These are phyloP conservation scores for Saturnispora dispora DNA, from an alignment of 805 yeast genomes.

Conservation along the genomic window DNA sequence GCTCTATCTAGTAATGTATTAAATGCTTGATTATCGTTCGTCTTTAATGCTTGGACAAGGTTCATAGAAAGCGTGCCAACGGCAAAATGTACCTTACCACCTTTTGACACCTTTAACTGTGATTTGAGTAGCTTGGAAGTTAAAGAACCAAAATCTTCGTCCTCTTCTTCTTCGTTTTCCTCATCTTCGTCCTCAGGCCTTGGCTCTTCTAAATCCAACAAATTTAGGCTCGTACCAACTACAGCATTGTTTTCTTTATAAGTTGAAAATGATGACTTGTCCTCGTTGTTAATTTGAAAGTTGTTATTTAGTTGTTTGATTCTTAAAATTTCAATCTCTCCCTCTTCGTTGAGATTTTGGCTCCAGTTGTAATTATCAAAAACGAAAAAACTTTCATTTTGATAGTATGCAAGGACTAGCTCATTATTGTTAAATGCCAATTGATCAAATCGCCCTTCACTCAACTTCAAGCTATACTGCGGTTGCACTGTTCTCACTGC, in stretches of 20 bases:
- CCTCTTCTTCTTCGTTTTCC: conserved; percentile 36
- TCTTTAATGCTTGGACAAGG: conserved; percentile 79
- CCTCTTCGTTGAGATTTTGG: conserved; percentile 16
- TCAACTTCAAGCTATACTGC: conserved; percentile 37
- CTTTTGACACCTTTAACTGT: conserved; percentile 17
- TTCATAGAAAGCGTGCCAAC: conserved; percentile 77
- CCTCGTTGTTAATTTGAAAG: conserved; percentile 34
- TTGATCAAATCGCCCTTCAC: conserved; percentile 20
- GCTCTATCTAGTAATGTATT: conserved; percentile 64
- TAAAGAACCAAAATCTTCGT: conserved; percentile 28
- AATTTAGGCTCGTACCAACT: conserved; percentile 39
- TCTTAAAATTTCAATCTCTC: conserved; percentile 17
- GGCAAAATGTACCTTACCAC: conserved; percentile 40
- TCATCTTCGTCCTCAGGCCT: conserved; percentile 37
- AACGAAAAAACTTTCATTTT: conserved; percentile 46
- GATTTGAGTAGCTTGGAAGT: conserved; percentile 43
- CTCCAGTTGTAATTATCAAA: conserved; percentile 50
- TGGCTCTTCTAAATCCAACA: conserved; percentile 43
- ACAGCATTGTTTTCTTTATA: conserved; percentile 26
- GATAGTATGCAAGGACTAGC: conserved; percentile 50
- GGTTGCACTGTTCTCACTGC: conserved; percentile 46
- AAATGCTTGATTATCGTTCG: conserved; percentile 76
- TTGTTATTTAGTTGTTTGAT: conserved; percentile 24
- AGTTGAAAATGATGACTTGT: conserved; percentile 14
- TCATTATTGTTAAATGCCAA: conserved; percentile 24